Percentiles rank a stretch among this genome's conserved stretches.
Conservation (phyloP, 768 basidiomycete genomes). For the Termitomyces sp. region DNA sequence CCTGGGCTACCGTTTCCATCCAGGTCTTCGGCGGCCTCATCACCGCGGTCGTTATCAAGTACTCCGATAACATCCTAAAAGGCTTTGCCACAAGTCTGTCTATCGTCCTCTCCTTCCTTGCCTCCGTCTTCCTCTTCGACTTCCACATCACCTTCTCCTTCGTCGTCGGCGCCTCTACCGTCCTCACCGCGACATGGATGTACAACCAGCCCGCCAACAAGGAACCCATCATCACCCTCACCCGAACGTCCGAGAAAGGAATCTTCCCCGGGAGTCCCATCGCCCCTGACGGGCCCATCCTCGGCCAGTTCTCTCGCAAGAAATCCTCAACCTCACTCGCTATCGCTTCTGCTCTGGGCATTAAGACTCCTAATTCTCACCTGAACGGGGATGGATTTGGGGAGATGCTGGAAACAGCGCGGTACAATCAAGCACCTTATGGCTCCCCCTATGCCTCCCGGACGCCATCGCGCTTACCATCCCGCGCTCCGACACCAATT, state of each 20-base stretch:
- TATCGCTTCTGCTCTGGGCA: slow-evolving; percentile 47
- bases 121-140: slow-evolving; percentile 86
- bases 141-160: slow-evolving; percentile 87
- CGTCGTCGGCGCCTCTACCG: slow-evolving; percentile 79
- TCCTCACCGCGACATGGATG: slow-evolving; percentile 87
- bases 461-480: slow-evolving; percentile 26
- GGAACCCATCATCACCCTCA: slow-evolving; percentile 24
- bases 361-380: slow-evolving; percentile 20
- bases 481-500: slow-evolving; percentile 25
- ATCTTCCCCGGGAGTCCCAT: slow-evolving; percentile 31
- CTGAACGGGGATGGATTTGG: slow-evolving; percentile 10
- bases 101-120: slow-evolving; percentile 93
- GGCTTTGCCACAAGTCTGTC: slow-evolving; percentile 96
- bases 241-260: slow-evolving; percentile 19
- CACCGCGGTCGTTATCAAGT: slow-evolving; percentile 96
- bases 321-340: slow-evolving; percentile 38
- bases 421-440: slow-evolving; percentile 35
- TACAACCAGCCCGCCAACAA: slow-evolving; percentile 74
- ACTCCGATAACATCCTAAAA: slow-evolving; percentile 91
- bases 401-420: slow-evolving; percentile 29
- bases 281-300: slow-evolving; percentile 48
- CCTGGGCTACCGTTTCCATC: slow-evolving; percentile 86
- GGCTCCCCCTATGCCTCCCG: slow-evolving; percentile 37
- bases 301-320: slow-evolving; percentile 52
- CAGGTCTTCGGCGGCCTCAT: slow-evolving; percentile 93